A percentile compares a stretch with the other conserved stretches of the same genome.
Conservation (phyloP, 805 yeast species). For the Schwanniomyces polymorphus region DNA sequence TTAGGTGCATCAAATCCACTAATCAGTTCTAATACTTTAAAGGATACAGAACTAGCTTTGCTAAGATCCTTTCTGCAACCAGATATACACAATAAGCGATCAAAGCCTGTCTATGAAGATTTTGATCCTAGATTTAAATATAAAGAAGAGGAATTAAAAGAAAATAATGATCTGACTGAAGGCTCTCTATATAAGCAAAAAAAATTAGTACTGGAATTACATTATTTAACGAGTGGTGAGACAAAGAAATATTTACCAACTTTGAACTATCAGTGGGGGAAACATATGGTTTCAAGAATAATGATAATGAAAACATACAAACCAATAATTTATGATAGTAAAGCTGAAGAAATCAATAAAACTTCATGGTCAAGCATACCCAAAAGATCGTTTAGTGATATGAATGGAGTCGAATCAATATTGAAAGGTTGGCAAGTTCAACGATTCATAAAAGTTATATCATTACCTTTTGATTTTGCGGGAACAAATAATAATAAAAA, state of each 20-base stretch:
- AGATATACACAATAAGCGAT: constrained; percentile 1
- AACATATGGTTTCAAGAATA: constrained; percentile 22
- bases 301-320: constrained; percentile 28
- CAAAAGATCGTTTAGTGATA: neutral
- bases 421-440: constrained; percentile 25
- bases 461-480: constrained; percentile 8
- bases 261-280: constrained; percentile 34
- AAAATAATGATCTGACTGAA: neutral
- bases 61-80: constrained; percentile 4
- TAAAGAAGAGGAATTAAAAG: neutral
- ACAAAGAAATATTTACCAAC: constrained; percentile 27
- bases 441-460: constrained; percentile 22
- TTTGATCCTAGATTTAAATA: constrained; percentile 9
- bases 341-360: neutral
- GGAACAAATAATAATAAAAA: constrained; percentile 6
- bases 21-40: constrained; percentile 6
- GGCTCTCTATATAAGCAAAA: constrained; percentile 1
- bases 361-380: neutral
- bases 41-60: constrained; percentile 4
- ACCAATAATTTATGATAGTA: constrained; percentile 15
- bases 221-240: constrained; percentile 4
- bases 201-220: constrained; percentile 9
- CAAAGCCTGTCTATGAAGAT: constrained; percentile 1
- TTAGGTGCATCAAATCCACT: neutral
- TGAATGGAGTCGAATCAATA: constrained; percentile 5